Base-by-base conservation (phyloP, 2,329 filamentous ascomycete genomes). In the Cladosporium austrohemisphaericum region DNA sequence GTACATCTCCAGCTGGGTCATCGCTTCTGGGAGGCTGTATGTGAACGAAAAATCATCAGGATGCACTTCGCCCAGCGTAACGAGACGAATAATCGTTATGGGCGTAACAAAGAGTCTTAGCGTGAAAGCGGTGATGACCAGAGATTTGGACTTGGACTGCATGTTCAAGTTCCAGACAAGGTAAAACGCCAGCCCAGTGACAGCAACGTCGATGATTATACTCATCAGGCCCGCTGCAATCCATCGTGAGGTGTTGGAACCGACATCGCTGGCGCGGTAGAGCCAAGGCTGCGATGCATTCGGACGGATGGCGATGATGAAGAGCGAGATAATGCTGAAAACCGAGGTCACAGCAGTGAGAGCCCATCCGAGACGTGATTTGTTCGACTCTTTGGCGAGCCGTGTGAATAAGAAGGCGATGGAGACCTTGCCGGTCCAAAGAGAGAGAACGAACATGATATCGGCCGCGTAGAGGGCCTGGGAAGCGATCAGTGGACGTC, bases 1-100 rank as follows among this genome's bases (percentile, higher is more conserved):
- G 31, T 56, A 50, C 52, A 60, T 55, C 25, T 58, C 57, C 1
- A 55, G 33, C 29, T 55, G 52, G 3, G 56, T 56, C 16, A 41
- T 52, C 10, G 53, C 48, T 22, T 55, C 53, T 2, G 54, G 32
- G 0, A 44, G 19, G 6, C 41, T 41, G 22, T 52, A 55, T 3
- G 47, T 40, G 31, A 55, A 57, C 1, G 51, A 52, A 13, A 55
- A 43, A 19, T 56, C 48, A n/a, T 38, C 32, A 4, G 41, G 38
- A 10, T 48, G 36, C 25, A 56, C 44, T 11, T 22, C 31, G 9
- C 22, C 28, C 8, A 55, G 25, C 7, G 26, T 40, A 18, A 49
- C 48, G 9, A 58, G 40, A 2, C 55, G 47, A 4, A 55, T 26
- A 3, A 49, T 49, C 8, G 53, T 46, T 7, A 57, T 28, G 2